Percentiles rank a stretch among this genome's conserved stretches.
These are phyloP conservation scores for Kwoniella botswanensis DNA, from an alignment of 768 basidiomycete species.

Conservation along the genomic window DNA sequence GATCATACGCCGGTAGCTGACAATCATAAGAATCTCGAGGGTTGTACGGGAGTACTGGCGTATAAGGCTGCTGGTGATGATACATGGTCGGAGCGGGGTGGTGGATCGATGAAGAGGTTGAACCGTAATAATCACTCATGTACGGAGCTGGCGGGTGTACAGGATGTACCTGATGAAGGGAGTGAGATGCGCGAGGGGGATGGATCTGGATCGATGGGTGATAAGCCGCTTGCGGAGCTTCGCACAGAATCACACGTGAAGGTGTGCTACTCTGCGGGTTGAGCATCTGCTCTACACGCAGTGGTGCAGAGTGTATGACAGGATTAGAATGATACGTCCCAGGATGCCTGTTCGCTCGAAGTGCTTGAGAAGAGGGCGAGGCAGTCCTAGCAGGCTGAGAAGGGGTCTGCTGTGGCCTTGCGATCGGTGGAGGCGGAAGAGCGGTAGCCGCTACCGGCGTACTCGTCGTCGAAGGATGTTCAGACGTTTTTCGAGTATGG, in stretches of 20 bases:
- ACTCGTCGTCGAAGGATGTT: neutral
- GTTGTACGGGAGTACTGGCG: neutral
- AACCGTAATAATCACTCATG: too few species aligned
- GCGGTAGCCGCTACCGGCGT: neutral
- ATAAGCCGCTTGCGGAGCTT: neutral
- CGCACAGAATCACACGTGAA: constrained; percentile 21
- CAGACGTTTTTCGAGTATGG: constrained; percentile 6
- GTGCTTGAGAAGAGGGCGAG: neutral
- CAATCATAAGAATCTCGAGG: constrained; percentile 7
- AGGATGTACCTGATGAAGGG: too few species aligned
- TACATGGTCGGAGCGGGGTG: constrained; percentile 1
- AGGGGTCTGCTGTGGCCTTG: neutral
- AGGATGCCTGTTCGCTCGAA: neutral
- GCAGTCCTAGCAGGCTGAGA: neutral
- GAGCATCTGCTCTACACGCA: constrained; percentile 26
- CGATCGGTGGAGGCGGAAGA: neutral
- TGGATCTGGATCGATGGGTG: neutral
- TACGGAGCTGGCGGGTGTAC: too few species aligned
- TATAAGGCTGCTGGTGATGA: neutral
- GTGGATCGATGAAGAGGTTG: neutral
- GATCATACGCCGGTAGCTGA: neutral
- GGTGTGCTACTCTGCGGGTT: constrained; percentile 20
- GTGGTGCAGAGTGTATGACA: constrained; percentile 7
- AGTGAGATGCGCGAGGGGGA: too few species aligned
- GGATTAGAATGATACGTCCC: neutral